A percentile compares a stretch with the other conserved stretches of the same genome.
Evolutionary conservation across 257 asterid species (phyloP).

Genomic region (Scutellaria barbata): DNA sequence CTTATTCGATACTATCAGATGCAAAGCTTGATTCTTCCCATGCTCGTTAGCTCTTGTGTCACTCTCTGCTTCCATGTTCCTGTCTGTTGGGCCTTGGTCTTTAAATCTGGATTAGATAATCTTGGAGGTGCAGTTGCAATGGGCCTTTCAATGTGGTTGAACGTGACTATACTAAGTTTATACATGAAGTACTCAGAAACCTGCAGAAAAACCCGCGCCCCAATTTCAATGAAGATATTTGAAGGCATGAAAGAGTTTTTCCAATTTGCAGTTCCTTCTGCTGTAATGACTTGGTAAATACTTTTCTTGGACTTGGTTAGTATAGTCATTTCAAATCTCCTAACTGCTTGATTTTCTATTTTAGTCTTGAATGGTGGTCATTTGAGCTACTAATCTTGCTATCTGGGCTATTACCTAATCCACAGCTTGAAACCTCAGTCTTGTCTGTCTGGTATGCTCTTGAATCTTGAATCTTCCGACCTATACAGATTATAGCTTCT

Average conservation of each 20-base stretch:
- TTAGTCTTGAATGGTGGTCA: constrained; percentile 90
- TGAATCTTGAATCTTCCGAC: too few relatives aligned
- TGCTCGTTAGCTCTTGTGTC: constrained; percentile 58
- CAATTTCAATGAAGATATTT: constrained; percentile 58
- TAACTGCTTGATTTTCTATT: constrained; percentile 11
- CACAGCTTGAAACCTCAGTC: constrained; percentile 89
- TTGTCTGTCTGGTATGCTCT: constrained; percentile 73
- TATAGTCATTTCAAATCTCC: background rate
- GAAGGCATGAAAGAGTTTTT: constrained; percentile 61
- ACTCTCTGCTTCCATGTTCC: constrained; percentile 59
- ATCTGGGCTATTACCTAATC: constrained; percentile 80
- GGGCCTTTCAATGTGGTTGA: constrained; percentile 65
- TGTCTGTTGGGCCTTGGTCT: constrained; percentile 60
- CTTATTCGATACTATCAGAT: constrained; percentile 60
- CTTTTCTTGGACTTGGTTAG: background rate
- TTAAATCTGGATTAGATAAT: constrained; percentile 43
- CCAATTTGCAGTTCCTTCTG: constrained; percentile 68
- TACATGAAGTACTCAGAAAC: constrained; percentile 57
- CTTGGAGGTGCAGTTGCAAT: constrained; percentile 67
- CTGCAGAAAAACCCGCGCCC: constrained; percentile 61
- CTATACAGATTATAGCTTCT: background rate
- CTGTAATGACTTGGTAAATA: constrained; percentile 68
- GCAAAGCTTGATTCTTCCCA: constrained; percentile 65
- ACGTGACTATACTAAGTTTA: constrained; percentile 47
- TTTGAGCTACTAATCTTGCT: constrained; percentile 79